A percentile compares a stretch with the other conserved stretches of the same genome.
phyloP scores from a whole-genome alignment of 805 yeast species.

The Saturnispora sanitii region DNA sequence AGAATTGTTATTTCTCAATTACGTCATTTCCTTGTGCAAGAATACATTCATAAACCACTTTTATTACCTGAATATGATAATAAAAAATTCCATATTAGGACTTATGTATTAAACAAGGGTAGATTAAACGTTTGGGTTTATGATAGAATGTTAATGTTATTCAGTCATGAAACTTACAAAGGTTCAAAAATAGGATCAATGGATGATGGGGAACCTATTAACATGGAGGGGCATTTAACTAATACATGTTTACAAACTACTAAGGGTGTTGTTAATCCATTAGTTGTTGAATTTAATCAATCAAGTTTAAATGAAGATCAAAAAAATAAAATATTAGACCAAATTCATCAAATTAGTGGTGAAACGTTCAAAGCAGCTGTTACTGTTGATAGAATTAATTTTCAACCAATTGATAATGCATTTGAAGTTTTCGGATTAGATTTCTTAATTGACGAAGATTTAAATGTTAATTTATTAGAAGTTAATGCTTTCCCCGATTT shows the following conservation, averaged over 20 bases:
- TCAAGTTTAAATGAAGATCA: constrained; percentile 30
- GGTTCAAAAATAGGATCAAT: constrained; percentile 26
- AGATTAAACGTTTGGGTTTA: constrained; percentile 71
- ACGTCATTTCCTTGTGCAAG: constrained; percentile 86
- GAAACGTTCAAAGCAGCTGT: constrained; percentile 78
- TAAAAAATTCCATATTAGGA: constrained; percentile 82
- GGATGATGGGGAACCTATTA: constrained; percentile 25
- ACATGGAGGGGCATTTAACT: constrained; percentile 73
- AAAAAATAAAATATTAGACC: constrained; percentile 36
- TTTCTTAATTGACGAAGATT: constrained; percentile 56
- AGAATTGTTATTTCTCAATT: constrained; percentile 79
- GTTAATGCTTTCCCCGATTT: constrained; percentile 94
- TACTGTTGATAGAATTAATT: constrained; percentile 72
- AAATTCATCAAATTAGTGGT: constrained; percentile 50
- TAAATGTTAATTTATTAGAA: constrained; percentile 58
- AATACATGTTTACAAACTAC: constrained; percentile 78
- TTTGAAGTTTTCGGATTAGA: constrained; percentile 87
- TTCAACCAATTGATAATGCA: constrained; percentile 71
- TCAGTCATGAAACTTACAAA: constrained; percentile 50
- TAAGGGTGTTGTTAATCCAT: constrained; percentile 32
- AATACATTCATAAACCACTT: constrained; percentile 62
- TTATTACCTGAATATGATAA: constrained; percentile 47
- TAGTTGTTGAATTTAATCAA: constrained; percentile 45
- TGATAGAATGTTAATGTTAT: constrained; percentile 69
- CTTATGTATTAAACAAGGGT: constrained; percentile 71